Evolutionary conservation across 1,284 basidiomycete species (phyloP).

Genomic region (Tilletia walkeri): DNA sequence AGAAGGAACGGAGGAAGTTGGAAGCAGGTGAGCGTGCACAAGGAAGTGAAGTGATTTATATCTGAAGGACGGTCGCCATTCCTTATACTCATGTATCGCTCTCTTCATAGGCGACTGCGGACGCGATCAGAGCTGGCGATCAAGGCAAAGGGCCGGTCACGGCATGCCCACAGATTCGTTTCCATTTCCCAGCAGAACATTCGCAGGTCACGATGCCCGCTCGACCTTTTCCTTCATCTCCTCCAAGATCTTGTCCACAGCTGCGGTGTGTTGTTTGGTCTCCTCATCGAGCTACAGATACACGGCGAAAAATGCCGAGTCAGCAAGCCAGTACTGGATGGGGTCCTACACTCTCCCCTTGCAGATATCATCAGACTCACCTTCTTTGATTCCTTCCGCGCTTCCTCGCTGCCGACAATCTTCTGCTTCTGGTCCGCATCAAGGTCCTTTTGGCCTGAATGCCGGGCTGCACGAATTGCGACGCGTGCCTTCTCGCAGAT

Average conservation of each 20-base stretch:
- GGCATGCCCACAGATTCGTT: no score
- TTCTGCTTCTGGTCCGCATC: slow-evolving; percentile 47
- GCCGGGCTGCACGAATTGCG: slow-evolving; percentile 43
- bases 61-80: no score
- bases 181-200: no score
- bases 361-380: slow-evolving; percentile 17
- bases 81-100: no score
- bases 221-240: slow-evolving; percentile 38
- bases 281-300: slow-evolving; percentile 34
- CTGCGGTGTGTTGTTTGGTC: slow-evolving; percentile 38
- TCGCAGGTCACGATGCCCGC: not conserved
- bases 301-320: not conserved
- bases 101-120: no score
- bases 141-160: no score
- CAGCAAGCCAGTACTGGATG: not conserved
- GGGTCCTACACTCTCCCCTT: not conserved
- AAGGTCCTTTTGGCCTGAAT: slow-evolving; percentile 51
- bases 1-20: no score
- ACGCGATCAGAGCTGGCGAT: no score
- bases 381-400: slow-evolving; percentile 41
- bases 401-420: slow-evolving; percentile 44
- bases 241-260: slow-evolving; percentile 44
- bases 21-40: no score
- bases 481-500: slow-evolving; percentile 53
- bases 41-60: no score